Percentiles rank a stretch among this genome's conserved stretches.
These are phyloP conservation scores for Epichloe festucae DNA, from an alignment of 2,329 filamentous ascomycete species.

Conservation along the genomic window DNA sequence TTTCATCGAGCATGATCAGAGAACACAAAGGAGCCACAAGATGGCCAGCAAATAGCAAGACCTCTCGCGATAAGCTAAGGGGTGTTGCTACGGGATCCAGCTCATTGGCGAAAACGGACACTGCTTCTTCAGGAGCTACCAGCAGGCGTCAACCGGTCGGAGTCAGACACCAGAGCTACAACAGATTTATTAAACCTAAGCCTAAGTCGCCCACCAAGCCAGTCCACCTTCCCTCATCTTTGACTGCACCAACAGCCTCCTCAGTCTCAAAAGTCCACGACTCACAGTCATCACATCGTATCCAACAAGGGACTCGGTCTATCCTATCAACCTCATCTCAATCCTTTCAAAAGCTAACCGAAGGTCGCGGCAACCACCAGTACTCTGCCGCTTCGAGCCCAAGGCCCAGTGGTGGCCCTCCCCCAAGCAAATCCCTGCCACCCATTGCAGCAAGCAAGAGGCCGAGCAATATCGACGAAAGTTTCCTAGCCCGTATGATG, in stretches of 20 bases:
- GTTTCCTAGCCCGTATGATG: conserved; percentile 74
- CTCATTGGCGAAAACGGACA: conserved; percentile 13
- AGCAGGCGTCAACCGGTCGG: conserved; percentile 34
- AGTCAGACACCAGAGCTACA: conserved; percentile 22
- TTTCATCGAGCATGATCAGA: neutral
- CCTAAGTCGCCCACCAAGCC: conserved; percentile 58
- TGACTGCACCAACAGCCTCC: conserved; percentile 57
- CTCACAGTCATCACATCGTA: conserved; percentile 12
- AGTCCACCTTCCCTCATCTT: conserved; percentile 49
- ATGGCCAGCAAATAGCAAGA: neutral
- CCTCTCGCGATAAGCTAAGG: neutral
- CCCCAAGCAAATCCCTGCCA: conserved; percentile 38
- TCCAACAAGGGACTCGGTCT: conserved; percentile 22
- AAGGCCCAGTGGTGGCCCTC: conserved; percentile 42
- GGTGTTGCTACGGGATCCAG: conserved; percentile 4
- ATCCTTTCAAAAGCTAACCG: conserved; percentile 16
- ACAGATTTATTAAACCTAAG: conserved; percentile 43
- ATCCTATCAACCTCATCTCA: conserved; percentile 23
- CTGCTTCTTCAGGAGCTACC: conserved; percentile 18
- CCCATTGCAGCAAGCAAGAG: conserved; percentile 15
- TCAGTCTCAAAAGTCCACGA: conserved; percentile 46
- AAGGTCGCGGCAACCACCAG: conserved; percentile 29
- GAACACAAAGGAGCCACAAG: neutral
- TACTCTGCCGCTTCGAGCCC: conserved; percentile 30
- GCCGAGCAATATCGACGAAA: conserved; percentile 48